Evolutionary conservation across 768 basidiomycete genomes (phyloP).

Genomic region (Suillus discolor): DNA sequence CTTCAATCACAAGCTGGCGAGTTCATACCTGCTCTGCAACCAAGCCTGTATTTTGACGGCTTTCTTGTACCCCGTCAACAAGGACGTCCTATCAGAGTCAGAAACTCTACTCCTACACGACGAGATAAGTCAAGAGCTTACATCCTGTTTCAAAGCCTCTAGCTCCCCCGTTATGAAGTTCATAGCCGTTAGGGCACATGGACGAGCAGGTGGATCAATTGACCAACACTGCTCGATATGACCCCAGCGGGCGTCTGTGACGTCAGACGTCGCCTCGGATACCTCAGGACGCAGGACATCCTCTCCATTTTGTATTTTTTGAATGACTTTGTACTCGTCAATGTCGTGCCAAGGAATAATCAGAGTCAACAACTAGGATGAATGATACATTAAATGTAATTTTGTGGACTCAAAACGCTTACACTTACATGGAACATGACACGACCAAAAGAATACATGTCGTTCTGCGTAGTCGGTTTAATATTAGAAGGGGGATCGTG

Average conservation of each 20-base stretch:
- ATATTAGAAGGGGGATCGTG: too few species aligned
- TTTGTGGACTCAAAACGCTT: background rate
- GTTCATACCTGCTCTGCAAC: background rate
- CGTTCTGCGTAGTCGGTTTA: slow-evolving; percentile 33
- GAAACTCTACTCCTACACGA: background rate
- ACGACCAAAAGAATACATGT: slow-evolving; percentile 43
- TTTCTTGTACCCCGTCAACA: background rate
- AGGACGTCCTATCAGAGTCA: background rate
- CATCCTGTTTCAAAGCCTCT: background rate
- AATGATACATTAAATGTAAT: background rate
- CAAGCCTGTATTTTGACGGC: background rate
- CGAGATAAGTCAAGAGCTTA: background rate
- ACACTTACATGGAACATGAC: slow-evolving; percentile 18
- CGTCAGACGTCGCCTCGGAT: background rate
- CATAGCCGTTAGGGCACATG: background rate
- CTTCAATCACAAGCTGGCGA: background rate
- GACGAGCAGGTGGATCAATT: background rate
- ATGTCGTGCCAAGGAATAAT: background rate
- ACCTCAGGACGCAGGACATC: background rate
- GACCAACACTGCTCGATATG: slow-evolving; percentile 5
- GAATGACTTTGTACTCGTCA: background rate
- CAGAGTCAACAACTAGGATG: background rate
- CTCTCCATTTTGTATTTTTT: slow-evolving; percentile 1
- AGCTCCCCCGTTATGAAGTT: background rate
- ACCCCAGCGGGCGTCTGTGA: background rate